These are phyloP conservation scores for Acanthochlamys bracteata DNA, from an alignment of 106 monocot species.

Conservation along the genomic window DNA sequence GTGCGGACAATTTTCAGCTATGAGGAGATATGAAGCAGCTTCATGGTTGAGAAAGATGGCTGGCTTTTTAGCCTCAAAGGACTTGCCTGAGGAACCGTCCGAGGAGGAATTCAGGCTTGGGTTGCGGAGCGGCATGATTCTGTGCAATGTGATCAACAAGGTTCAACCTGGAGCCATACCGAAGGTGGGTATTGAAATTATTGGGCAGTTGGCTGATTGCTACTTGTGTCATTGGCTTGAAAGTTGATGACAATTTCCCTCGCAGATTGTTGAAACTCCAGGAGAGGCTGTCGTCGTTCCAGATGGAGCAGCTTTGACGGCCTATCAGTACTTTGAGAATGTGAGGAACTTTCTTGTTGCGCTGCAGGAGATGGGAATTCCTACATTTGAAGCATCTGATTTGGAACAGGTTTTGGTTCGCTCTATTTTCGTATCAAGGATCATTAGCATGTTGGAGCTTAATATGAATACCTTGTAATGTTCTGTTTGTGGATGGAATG, in stretches of 20 bases:
- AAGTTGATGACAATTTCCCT: background rate
- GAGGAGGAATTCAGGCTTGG: constrained; percentile 79
- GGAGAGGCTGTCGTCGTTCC: constrained; percentile 52
- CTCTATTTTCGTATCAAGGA: no score
- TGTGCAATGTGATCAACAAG: constrained; percentile 86
- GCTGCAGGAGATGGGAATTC: constrained; percentile 71
- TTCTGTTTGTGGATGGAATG: constrained; percentile 4
- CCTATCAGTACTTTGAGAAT: constrained; percentile 98
- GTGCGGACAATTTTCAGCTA: constrained; percentile 25
- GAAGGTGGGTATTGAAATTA: constrained; percentile 23
- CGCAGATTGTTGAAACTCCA: constrained; percentile 72
- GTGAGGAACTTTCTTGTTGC: constrained; percentile 89
- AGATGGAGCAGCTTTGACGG: constrained; percentile 77
- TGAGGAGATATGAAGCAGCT: constrained; percentile 74
- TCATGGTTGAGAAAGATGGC: constrained; percentile 65
- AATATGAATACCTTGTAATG: background rate
- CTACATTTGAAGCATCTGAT: constrained; percentile 91
- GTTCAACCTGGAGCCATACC: constrained; percentile 74
- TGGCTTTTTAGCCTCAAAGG: constrained; percentile 44
- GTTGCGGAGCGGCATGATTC: constrained; percentile 74
- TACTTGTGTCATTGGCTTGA: background rate
- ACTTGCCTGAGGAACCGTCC: constrained; percentile 75
- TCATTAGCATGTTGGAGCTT: background rate
- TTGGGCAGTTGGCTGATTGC: background rate
- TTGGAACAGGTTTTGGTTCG: constrained; percentile 58